Evolutionary conservation across 495 filamentous ascomycete genomes (phyloP).

Genomic region (Penicillium roqueforti): DNA sequence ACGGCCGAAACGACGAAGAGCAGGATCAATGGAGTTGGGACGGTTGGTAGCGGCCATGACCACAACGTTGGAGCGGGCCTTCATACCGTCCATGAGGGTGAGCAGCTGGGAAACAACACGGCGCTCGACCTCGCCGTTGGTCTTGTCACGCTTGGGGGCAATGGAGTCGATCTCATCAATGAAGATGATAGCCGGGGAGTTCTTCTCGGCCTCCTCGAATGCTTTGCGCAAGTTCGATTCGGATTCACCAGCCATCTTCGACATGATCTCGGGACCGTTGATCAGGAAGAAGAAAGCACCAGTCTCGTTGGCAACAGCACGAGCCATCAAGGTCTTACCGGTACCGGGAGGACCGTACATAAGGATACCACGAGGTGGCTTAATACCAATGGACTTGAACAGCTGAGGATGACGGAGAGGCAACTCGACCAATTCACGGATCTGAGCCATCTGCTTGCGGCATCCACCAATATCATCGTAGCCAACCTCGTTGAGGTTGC

Average conservation of each 20-base stretch:
- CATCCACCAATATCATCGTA: constrained; percentile 99
- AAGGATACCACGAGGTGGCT: constrained; percentile 96
- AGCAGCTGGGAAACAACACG: constrained; percentile 97
- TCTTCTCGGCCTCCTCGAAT: constrained; percentile 99
- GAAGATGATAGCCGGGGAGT: constrained; percentile 98
- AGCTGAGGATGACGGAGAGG: constrained; percentile 94
- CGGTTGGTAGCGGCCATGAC: constrained; percentile 99
- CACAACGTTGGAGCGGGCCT: constrained; percentile 95
- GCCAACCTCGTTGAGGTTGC: constrained; percentile 96
- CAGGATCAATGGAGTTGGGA: constrained; percentile 94
- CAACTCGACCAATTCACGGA: constrained; percentile 95
- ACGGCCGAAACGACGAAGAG: constrained; percentile 87
- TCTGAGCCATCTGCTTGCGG: constrained; percentile 99
- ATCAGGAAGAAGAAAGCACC: constrained; percentile 99
- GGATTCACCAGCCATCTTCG: constrained; percentile 98
- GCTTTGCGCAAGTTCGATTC: constrained; percentile 97
- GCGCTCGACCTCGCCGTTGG: constrained; percentile 97
- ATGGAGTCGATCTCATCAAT: constrained; percentile 99
- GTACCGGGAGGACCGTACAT: constrained; percentile 98
- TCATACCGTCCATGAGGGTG: constrained; percentile 99
- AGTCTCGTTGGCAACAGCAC: constrained; percentile 97
- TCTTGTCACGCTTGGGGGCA: constrained; percentile 99
- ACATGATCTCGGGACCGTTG: constrained; percentile 99
- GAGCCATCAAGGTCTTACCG: constrained; percentile 98
- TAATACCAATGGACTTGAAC: constrained; percentile 99